phyloP scores from a whole-genome alignment of 164 flowering plant genomes.

The Piper betle region DNA sequence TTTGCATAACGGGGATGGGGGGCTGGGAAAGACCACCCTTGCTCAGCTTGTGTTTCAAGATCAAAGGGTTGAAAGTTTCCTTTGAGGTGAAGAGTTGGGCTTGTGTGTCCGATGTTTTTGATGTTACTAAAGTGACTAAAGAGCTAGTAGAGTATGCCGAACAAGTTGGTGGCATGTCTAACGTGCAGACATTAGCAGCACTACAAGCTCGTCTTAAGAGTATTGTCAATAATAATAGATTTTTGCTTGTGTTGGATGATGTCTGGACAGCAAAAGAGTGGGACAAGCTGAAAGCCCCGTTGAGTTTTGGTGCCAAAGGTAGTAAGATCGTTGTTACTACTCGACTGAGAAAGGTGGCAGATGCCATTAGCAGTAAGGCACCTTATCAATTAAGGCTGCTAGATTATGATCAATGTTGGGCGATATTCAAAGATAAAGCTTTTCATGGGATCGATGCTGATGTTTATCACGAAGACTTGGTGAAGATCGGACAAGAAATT shows the following conservation, averaged over 20 bases:
- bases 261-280: conserved; percentile 4
- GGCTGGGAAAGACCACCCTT: conserved; percentile 4
- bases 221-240: neutral
- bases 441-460: neutral
- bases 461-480: neutral
- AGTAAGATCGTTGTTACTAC: conserved; percentile 13
- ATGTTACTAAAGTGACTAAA: neutral
- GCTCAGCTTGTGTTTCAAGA: conserved; percentile 4
- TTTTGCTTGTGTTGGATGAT: conserved; percentile 4
- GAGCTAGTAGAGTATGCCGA: conserved; percentile 2
- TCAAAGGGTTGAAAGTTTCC: neutral
- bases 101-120: conserved; percentile 4
- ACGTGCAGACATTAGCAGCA: no score
- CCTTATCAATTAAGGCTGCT: neutral
- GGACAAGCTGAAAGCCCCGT: neutral
- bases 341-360: conserved; percentile 4
- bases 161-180: neutral
- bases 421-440: conserved; percentile 3
- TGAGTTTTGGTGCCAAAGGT: conserved; percentile 2
- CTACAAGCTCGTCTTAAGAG: neutral
- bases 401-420: conserved; percentile 4
- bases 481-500: conserved; percentile 12
- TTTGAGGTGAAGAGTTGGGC: conserved; percentile 1
- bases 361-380: neutral
- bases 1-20: conserved; percentile 3